Evolutionary conservation across 257 asterid genomes (phyloP).

Genomic region (Eucommia ulmoides): DNA sequence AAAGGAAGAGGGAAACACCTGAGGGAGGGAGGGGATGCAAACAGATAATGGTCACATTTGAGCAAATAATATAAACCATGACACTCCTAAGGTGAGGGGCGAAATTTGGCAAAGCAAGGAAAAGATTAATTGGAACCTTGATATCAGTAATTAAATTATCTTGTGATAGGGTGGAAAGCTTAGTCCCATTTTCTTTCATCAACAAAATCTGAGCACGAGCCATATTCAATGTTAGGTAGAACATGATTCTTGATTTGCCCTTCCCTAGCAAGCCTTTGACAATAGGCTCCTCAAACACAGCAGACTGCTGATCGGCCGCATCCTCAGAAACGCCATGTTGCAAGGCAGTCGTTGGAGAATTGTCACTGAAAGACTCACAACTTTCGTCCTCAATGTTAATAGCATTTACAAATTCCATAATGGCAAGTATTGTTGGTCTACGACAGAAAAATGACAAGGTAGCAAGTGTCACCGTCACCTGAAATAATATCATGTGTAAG

Average conservation of each 20-base stretch:
- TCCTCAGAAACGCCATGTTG: conserved; percentile 23
- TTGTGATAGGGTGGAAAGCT: conserved; percentile 79
- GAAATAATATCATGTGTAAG: conserved; percentile 14
- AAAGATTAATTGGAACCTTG: conserved; percentile 38
- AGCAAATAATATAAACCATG: too few species aligned
- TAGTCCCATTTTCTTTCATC: conserved; percentile 79
- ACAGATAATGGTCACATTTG: neutral
- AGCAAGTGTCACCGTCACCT: conserved; percentile 87
- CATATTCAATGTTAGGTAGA: conserved; percentile 66
- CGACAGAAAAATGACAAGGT: conserved; percentile 90
- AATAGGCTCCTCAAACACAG: conserved; percentile 58
- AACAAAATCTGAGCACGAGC: conserved; percentile 91
- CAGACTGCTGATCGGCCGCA: conserved; percentile 27
- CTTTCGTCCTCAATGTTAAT: conserved; percentile 43
- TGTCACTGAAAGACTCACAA: conserved; percentile 37
- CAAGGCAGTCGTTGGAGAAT: conserved; percentile 33
- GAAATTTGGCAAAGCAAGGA: conserved; percentile 1
- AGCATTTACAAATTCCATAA: conserved; percentile 62
- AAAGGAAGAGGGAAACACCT: conserved; percentile 95
- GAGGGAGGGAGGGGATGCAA: conserved; percentile 6
- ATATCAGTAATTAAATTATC: conserved; percentile 78
- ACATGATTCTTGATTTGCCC: conserved; percentile 86
- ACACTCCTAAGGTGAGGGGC: too few species aligned
- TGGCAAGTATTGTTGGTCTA: conserved; percentile 82
- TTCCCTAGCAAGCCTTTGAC: conserved; percentile 69